A percentile compares a stretch with the other conserved stretches of the same genome.
Evolutionary conservation across 1,139 yeast genomes (phyloP).

Genomic region (Diutina sp.): DNA sequence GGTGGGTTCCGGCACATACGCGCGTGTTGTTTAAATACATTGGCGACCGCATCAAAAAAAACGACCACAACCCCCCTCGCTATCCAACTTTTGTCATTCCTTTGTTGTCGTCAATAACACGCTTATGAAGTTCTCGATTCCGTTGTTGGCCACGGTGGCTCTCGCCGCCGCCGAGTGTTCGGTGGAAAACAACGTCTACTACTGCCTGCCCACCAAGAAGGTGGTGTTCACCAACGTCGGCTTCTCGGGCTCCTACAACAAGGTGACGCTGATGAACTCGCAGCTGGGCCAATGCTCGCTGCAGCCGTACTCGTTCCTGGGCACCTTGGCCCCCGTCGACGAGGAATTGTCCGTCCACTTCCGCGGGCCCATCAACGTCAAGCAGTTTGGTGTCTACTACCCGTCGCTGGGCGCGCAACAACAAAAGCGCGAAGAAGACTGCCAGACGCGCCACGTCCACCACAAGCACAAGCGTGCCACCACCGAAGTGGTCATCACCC

Average conservation of each 20-base stretch:
- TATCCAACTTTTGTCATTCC: constrained; percentile 1
- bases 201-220: constrained; percentile 60
- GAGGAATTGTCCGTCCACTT: constrained; percentile 88
- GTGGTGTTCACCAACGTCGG: constrained; percentile 49
- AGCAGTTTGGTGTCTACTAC: constrained; percentile 64
- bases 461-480: constrained; percentile 33
- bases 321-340: constrained; percentile 69
- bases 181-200: constrained; percentile 60
- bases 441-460: constrained; percentile 30
- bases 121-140: neutral
- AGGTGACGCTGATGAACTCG: constrained; percentile 48
- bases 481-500: constrained; percentile 23
- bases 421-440: constrained; percentile 23
- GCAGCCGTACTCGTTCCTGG: constrained; percentile 41
- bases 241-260: constrained; percentile 62
- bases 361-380: constrained; percentile 79
- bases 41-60: neutral
- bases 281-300: constrained; percentile 38
- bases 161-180: constrained; percentile 26
- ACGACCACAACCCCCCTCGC: neutral
- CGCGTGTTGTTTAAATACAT: neutral
- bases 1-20: neutral
- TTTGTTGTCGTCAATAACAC: neutral
- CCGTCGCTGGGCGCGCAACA: constrained; percentile 27
- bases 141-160: constrained; percentile 1